Percentiles rank a stretch among this genome's conserved stretches.
Conservation (phyloP, 2,329 filamentous ascomycete species). For the Pezicula neosporulosa region DNA sequence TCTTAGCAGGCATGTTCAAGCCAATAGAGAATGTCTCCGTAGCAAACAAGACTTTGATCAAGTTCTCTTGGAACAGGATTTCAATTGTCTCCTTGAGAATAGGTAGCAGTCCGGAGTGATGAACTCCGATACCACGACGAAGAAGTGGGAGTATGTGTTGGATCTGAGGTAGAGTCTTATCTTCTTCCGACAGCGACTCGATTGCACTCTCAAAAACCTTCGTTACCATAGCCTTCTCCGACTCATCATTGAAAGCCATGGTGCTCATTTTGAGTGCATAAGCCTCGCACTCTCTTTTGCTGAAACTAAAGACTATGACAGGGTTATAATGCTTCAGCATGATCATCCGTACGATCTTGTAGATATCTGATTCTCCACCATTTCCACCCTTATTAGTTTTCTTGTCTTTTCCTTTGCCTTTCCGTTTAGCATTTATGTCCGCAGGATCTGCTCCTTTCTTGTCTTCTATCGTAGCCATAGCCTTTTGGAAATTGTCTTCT, state of each 20-base stretch:
- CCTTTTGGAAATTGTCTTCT: conserved; percentile 95
- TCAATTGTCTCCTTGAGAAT: conserved; percentile 99
- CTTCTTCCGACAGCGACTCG: conserved; percentile 86
- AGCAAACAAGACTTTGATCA: conserved; percentile 97
- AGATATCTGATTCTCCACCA: conserved; percentile 76
- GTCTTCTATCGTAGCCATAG: conserved; percentile 85
- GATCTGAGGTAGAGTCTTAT: conserved; percentile 86
- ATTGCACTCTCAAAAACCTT: conserved; percentile 95
- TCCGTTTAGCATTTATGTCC: conserved; percentile 74
- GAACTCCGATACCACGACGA: conserved; percentile 89
- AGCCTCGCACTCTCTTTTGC: conserved; percentile 92
- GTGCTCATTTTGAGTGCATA: conserved; percentile 83
- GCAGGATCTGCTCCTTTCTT: conserved; percentile 82
- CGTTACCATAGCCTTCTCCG: conserved; percentile 88
- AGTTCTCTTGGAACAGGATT: conserved; percentile 95
- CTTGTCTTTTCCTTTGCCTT: conserved; percentile 89
- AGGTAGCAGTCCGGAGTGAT: conserved; percentile 91
- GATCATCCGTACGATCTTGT: conserved; percentile 98
- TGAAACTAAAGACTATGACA: conserved; percentile 99
- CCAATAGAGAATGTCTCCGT: conserved; percentile 99
- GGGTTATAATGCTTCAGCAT: conserved; percentile 97
- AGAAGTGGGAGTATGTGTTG: conserved; percentile 84
- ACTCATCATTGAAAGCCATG: conserved; percentile 92
- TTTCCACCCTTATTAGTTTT: conserved; percentile 85
- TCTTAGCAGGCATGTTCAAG: conserved; percentile 98